Evolutionary conservation across 495 filamentous ascomycete species (phyloP).

Genomic region (Tuber umbilicatum): DNA sequence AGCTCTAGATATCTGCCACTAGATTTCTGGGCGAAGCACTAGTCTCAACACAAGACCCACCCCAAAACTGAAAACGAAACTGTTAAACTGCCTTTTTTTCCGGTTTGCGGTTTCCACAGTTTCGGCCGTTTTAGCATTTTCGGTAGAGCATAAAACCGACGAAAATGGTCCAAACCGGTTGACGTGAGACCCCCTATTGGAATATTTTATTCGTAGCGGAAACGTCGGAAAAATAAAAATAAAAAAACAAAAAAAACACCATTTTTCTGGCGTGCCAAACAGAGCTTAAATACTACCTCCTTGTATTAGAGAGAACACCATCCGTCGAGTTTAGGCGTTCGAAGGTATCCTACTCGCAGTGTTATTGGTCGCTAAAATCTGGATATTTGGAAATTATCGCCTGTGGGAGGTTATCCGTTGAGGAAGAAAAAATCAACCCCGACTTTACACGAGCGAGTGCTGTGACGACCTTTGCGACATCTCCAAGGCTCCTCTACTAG

Average conservation of each 20-base stretch:
- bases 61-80: neutral
- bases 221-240: too few species aligned
- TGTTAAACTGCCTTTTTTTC: neutral
- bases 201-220: too few species aligned
- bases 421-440: too few species aligned
- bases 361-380: too few species aligned
- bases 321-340: too few species aligned
- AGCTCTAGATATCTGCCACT: neutral
- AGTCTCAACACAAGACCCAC: neutral
- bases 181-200: neutral
- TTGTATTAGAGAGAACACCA: too few species aligned
- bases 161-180: neutral
- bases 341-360: too few species aligned
- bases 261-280: too few species aligned
- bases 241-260: too few species aligned
- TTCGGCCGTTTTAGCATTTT: neutral
- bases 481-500: neutral
- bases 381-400: too few species aligned
- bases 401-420: too few species aligned
- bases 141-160: neutral
- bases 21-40: neutral
- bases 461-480: neutral
- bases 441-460: neutral
- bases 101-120: neutral
- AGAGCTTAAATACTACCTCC: too few species aligned